phyloP scores from a whole-genome alignment of 1,139 yeast genomes.

The Kodamaea sp. region DNA sequence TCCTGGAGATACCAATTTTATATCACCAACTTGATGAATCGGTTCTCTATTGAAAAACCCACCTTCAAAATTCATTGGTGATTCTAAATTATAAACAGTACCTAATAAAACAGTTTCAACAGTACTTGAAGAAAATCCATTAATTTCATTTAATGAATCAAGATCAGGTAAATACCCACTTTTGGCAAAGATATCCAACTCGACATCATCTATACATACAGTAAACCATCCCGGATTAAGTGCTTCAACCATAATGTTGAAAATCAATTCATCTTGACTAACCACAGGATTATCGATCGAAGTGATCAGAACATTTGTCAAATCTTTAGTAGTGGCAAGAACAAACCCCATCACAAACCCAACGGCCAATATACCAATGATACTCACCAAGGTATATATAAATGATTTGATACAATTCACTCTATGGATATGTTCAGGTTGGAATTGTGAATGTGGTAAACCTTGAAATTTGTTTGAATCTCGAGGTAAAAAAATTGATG shows the following conservation, averaged over 20 bases:
- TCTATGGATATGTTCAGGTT: slow-evolving; percentile 19
- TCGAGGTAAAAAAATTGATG: slow-evolving; percentile 29
- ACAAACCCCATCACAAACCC: slow-evolving; percentile 84
- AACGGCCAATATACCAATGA: slow-evolving; percentile 51
- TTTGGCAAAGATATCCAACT: slow-evolving; percentile 84
- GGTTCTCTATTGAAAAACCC: slow-evolving; percentile 67
- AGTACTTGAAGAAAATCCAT: slow-evolving; percentile 17
- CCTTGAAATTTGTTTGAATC: slow-evolving; percentile 11
- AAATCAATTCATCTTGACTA: slow-evolving; percentile 79
- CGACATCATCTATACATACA: slow-evolving; percentile 61
- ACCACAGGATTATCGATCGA: slow-evolving; percentile 69
- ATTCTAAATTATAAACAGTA: slow-evolving; percentile 59
- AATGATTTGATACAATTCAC: slow-evolving; percentile 46
- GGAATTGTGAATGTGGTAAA: neutral
- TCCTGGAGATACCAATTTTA: slow-evolving; percentile 76
- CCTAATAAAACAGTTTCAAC: slow-evolving; percentile 77
- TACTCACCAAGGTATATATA: slow-evolving; percentile 53
- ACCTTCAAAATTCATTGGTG: slow-evolving; percentile 73
- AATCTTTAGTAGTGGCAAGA: slow-evolving; percentile 82
- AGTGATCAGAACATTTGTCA: slow-evolving; percentile 59
- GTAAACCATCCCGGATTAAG: slow-evolving; percentile 84
- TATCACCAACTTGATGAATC: slow-evolving; percentile 58
- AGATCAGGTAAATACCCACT: slow-evolving; percentile 48
- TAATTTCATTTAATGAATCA: neutral
- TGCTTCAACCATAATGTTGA: slow-evolving; percentile 74